Base-by-base conservation (phyloP, 192 early-diverging fungal genomes). In the Coemansia sp. region DNA sequence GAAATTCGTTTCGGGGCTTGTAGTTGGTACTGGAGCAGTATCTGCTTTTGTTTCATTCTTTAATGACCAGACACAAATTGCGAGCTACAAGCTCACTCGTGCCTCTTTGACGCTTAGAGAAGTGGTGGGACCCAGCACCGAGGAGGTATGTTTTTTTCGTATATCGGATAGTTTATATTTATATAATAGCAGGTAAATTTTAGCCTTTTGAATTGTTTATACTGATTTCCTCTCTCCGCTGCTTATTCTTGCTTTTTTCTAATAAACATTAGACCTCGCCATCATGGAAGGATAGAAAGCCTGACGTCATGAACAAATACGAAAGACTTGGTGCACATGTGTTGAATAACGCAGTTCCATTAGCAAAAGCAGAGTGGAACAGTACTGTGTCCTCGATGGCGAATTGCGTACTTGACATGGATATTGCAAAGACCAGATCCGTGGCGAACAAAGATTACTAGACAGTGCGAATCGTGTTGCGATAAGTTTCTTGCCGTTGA, bases 281-380 rank as follows among this genome's bases (percentile, higher is more conserved):
- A 8, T 49, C 56, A 8, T 73, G 67, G 71, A 67, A 58, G 11
- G 71, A 70, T 22, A 60, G 62, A 22, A 58, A 56, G 37, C 74
- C 70, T 3, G 71, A 70, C 21, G 48, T 65, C 7, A 58, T 71
- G 65, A 71, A 51, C 62, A 71, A 46, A 41, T 76, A 68, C 65
- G 65, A 67, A 56, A 47, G 56, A 51, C 16, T 82, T 43, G 59
- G 65, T 6, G 68, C 74, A 8, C 74, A 64, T 15, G 18, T 82
- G 41, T 76, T 74, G 5, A 55, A 66, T 10, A 76, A 65, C n/a
- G 71, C 79, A 8, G 55, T 76, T 36, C 74, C 79, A 16, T 63
- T 76, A 36, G 79, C 79, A 43, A 81, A 81, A 43, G 62, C 74
- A 10, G 67, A 69, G 43, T 81, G 79, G 79, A 81, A 81, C 51